Evolutionary conservation across 1,139 yeast genomes (phyloP), one percentile per base, ranked within the genome.

Genomic region (Suhomyces bribrorum): DNA sequence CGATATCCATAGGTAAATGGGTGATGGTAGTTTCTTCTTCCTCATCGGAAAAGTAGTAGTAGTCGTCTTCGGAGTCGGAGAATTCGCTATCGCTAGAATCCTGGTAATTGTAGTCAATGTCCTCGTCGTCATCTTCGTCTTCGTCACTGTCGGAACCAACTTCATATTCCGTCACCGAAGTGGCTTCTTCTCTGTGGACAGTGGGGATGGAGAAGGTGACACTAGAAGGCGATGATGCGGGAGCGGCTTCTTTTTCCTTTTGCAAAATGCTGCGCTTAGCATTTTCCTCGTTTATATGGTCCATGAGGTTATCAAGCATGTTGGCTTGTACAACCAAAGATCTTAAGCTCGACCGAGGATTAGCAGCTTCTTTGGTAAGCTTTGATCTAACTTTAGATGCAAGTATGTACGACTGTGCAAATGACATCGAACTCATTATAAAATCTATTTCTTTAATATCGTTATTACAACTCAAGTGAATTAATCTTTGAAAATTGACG

Each of bases 311-410:
- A 54, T 86, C 95, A 43, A 86, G 69, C 67, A 86, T 65, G 59
- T 85, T 86, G 14, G 94, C 92, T 60, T 86, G 94, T 24, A 81
- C 74, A 3, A 86, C 90, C 32, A 86, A 69, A 34, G 71, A 64
- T 43, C 88, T 70, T 38, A 86, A 67, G 44, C 80, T 66, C 29
- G 83, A 77, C 48, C 81, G 85, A 7, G 77, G 75, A 45, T 74
- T 73, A 25, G 76, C 57, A 4, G 90, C 90, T 56, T 83, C 89
- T 42, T 62, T 71, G 28, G 87, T 78, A 26, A 86, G 74, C 64
- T 83, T 85, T 28, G 75, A 54, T 56, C 87, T 78, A 11, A 86
- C 94, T 53, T 73, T 77, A 30, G 84, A 75, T 24, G 92, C 90
- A 42, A 85, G 71, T 22, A 77, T 59, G 58, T 82, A 83, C 7